A percentile compares a stretch with the other conserved stretches of the same genome.
These are phyloP conservation scores for Linaria vulgaris DNA, from an alignment of 257 asterid genomes.

Conservation along the genomic window DNA sequence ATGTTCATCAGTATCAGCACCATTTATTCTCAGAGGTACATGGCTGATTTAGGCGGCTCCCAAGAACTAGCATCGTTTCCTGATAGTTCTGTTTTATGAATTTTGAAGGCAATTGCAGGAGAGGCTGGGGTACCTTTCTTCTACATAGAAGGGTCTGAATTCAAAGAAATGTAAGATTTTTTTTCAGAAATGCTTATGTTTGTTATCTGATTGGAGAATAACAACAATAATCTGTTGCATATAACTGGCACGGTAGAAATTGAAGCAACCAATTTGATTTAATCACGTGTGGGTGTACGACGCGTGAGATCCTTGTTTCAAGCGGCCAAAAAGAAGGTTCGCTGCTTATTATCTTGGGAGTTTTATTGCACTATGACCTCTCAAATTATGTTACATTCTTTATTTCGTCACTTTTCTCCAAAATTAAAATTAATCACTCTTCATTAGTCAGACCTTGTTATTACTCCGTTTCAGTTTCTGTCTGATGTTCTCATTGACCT, in stretches of 20 bases:
- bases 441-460: no score
- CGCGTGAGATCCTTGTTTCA: constrained; percentile 97
- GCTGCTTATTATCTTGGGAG: constrained; percentile 18
- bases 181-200: no score
- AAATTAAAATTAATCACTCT: no score
- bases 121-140: constrained; percentile 99
- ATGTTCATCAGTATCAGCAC: no score
- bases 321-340: constrained; percentile 96
- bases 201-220: constrained; percentile 2
- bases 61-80: constrained; percentile 7
- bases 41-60: constrained; percentile 5
- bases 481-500: no score
- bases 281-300: constrained; percentile 86
- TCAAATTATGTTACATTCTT: no score
- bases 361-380: background rate
- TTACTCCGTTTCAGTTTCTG: no score
- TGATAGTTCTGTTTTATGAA: constrained; percentile 27
- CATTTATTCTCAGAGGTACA: constrained; percentile 12
- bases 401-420: no score
- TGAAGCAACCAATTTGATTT: constrained; percentile 7
- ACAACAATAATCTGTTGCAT: no score
- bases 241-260: background rate
- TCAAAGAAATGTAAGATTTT: constrained; percentile 93
- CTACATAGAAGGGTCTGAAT: constrained; percentile 93
- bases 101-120: constrained; percentile 93